Percentiles rank a stretch among this genome's conserved stretches.
Conservation (phyloP, 768 basidiomycete genomes). For the Tremella yokohamensis region DNA sequence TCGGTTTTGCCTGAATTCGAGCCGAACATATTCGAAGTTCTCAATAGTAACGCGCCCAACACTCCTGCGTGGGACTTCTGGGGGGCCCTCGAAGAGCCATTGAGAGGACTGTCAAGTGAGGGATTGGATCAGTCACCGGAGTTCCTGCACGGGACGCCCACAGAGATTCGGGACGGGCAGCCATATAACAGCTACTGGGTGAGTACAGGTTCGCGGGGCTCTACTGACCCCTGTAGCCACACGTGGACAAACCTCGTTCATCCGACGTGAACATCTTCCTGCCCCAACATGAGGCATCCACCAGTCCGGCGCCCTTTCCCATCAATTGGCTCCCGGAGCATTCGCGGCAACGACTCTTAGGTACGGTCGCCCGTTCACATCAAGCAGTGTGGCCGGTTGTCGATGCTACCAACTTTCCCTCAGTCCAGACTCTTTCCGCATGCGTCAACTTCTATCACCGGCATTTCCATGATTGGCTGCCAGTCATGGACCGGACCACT, state of each 20-base stretch:
- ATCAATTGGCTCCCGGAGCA: background rate
- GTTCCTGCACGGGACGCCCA: background rate
- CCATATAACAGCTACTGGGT: conserved; percentile 14
- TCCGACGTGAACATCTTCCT: conserved; percentile 9
- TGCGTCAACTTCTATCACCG: conserved; percentile 15
- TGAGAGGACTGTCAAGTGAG: background rate
- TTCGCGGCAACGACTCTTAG: conserved; percentile 2
- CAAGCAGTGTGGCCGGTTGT: conserved; percentile 10
- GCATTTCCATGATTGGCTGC: conserved; percentile 14
- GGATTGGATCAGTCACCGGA: conserved; percentile 2
- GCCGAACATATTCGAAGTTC: conserved; percentile 7
- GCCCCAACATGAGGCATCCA: background rate
- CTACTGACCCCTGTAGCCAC: conserved; percentile 6
- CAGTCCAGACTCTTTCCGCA: conserved; percentile 7
- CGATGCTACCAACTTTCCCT: conserved; percentile 13
- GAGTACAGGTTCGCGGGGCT: background rate
- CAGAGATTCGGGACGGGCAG: conserved; percentile 15
- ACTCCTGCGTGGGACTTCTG: conserved; percentile 7
- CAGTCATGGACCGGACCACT: conserved; percentile 6
- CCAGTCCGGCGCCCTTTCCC: background rate
- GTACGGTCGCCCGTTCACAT: conserved; percentile 5
- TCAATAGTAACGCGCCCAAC: conserved; percentile 8
- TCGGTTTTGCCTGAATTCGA: conserved; percentile 5
- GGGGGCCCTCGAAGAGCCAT: background rate
- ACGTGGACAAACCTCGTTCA: conserved; percentile 12